Conservation (phyloP, 2,329 filamentous ascomycete species). For the Penicillium sp. region DNA sequence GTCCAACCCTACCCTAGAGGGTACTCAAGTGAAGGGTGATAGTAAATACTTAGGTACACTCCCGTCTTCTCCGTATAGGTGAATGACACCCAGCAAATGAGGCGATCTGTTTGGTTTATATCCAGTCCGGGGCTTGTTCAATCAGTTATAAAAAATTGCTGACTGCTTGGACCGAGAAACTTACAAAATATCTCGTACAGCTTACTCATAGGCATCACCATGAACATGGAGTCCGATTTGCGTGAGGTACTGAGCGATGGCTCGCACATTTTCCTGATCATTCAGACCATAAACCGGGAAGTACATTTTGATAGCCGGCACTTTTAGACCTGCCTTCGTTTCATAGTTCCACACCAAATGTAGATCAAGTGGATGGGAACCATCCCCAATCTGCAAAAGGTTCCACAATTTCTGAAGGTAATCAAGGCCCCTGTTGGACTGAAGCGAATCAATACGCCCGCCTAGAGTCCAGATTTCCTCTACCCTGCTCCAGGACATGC, state of each 20-base stretch:
- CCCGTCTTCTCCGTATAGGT: not conserved
- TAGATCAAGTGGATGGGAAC: not conserved
- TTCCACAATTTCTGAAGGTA: not conserved
- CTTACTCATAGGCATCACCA: not conserved
- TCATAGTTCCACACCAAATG: not conserved
- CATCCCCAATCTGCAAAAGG: not conserved
- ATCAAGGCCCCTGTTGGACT: not conserved
- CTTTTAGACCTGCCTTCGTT: not conserved
- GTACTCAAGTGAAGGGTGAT: not conserved
- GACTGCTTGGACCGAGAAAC: not conserved
- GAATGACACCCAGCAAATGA: not conserved
- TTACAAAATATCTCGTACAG: not conserved
- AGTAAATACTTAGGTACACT: not conserved
- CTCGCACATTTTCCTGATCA: not conserved
- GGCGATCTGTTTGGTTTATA: not conserved
- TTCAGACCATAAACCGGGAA: not conserved
- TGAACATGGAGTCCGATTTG: not conserved
- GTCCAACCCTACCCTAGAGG: no score
- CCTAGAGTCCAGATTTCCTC: not conserved
- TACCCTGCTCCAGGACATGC: not conserved
- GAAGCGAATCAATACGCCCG: not conserved
- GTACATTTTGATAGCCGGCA: not conserved
- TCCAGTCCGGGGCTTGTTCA: not conserved
- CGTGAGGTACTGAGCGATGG: not conserved
- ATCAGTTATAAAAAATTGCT: not conserved